These are phyloP conservation scores for Santalum album DNA, from an alignment of 164 flowering plant genomes.

Conservation along the genomic window DNA sequence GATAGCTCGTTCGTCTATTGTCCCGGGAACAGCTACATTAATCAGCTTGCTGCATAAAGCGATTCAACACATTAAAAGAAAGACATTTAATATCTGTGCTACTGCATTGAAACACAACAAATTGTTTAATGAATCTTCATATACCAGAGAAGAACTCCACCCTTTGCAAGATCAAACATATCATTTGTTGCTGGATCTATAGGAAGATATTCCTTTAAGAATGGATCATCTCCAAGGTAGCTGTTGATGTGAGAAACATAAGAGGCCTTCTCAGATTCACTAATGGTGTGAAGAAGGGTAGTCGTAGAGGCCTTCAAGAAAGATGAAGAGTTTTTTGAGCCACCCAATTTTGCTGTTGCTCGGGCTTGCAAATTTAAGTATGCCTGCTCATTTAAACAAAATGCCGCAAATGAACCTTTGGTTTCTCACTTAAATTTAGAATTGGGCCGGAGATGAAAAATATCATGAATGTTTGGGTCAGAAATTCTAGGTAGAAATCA, in stretches of 20 bases:
- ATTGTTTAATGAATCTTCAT: background rate
- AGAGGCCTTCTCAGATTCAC: conserved; percentile 4
- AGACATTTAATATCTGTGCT: background rate
- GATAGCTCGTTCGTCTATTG: conserved; percentile 5
- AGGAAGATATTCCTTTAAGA: conserved; percentile 5
- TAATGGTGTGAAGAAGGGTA: conserved; percentile 1
- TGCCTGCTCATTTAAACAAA: background rate
- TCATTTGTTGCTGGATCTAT: conserved; percentile 1
- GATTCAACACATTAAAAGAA: background rate
- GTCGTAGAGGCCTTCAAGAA: conserved; percentile 5
- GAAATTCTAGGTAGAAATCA: too few relatives aligned
- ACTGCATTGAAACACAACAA: background rate
- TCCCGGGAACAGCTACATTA: conserved; percentile 8
- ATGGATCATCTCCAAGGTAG: conserved; percentile 1
- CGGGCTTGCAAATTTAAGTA: conserved; percentile 1
- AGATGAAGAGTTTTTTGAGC: background rate
- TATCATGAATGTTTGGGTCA: too few relatives aligned
- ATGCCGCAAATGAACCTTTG: background rate
- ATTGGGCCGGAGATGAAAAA: too few relatives aligned
- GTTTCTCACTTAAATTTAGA: too few relatives aligned
- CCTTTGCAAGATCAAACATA: conserved; percentile 3
- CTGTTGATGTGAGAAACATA: conserved; percentile 5
- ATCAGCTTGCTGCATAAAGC: conserved; percentile 4
- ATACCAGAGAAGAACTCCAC: conserved; percentile 6
- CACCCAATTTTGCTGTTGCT: conserved; percentile 1